These are phyloP conservation scores for Aspergillus glaucus DNA, from an alignment of 2,329 filamentous ascomycete species.

Conservation along the genomic window DNA sequence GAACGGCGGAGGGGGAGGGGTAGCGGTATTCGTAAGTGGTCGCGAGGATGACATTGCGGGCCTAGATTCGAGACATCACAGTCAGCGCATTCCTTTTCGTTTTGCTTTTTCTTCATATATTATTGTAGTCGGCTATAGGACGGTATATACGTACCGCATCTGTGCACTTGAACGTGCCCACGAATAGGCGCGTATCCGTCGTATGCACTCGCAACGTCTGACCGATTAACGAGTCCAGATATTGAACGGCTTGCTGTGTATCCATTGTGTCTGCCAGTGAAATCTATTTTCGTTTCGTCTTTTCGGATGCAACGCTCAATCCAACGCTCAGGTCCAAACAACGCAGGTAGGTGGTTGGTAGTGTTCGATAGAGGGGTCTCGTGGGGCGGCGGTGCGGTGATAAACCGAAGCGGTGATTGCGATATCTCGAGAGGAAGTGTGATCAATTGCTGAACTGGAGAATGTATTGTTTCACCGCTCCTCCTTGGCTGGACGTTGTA, in stretches of 20 bases:
- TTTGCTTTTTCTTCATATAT: neutral
- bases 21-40: conserved; percentile 84
- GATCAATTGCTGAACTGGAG: neutral
- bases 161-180: conserved; percentile 88
- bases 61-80: conserved; percentile 46
- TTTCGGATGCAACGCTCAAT: too few relatives aligned
- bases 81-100: conserved; percentile 1
- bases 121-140: neutral
- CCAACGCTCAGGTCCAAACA: neutral
- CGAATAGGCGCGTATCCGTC: conserved; percentile 79
- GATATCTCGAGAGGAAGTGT: neutral
- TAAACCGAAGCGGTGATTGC: neutral
- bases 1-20: conserved; percentile 51
- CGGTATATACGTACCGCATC: conserved; percentile 57
- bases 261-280: neutral
- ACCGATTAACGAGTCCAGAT: conserved; percentile 59
- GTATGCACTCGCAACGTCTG: conserved; percentile 73
- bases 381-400: neutral
- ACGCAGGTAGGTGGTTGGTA: neutral
- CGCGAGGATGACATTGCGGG: conserved; percentile 79
- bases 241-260: conserved; percentile 24
- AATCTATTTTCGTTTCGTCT: too few relatives aligned
- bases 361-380: neutral
- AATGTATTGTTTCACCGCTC: neutral
- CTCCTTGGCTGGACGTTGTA: neutral